Conservation (phyloP, 345 rosid species). For the Eucalyptus sp. region DNA sequence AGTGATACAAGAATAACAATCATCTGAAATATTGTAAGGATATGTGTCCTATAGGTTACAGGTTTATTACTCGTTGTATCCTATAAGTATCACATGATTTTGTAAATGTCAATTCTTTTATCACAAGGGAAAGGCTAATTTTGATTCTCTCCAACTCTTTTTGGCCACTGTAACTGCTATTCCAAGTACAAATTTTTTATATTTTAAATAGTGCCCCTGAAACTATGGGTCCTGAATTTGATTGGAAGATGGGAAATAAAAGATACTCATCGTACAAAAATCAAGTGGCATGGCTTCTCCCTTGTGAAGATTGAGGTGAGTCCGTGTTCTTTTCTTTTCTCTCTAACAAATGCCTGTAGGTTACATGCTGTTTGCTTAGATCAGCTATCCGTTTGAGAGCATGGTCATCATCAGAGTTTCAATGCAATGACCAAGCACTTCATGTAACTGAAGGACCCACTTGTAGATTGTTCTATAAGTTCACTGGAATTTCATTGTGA, state of each 20-base stretch:
- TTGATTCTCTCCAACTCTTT: neutral
- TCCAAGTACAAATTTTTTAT: neutral
- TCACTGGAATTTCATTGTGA: neutral
- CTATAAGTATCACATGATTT: neutral
- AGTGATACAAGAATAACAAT: neutral
- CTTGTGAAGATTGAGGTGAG: neutral
- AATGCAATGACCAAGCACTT: neutral
- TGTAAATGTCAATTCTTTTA: neutral
- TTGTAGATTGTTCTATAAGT: neutral
- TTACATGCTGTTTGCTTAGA: neutral
- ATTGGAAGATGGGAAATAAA: neutral
- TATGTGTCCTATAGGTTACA: neutral
- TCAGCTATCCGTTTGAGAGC: neutral
- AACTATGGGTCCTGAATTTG: neutral
- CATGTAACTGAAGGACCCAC: neutral
- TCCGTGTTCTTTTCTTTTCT: neutral
- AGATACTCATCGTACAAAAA: neutral
- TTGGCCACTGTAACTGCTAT: neutral
- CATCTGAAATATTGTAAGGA: neutral
- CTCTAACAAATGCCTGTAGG: neutral
- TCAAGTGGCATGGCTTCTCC: neutral
- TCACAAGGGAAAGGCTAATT: neutral
- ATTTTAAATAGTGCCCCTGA: neutral
- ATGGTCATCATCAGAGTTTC: neutral
- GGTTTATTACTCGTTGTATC: neutral